These are phyloP conservation scores for Pueraria montana DNA, from an alignment of 306 rosid species.

Conservation along the genomic window DNA sequence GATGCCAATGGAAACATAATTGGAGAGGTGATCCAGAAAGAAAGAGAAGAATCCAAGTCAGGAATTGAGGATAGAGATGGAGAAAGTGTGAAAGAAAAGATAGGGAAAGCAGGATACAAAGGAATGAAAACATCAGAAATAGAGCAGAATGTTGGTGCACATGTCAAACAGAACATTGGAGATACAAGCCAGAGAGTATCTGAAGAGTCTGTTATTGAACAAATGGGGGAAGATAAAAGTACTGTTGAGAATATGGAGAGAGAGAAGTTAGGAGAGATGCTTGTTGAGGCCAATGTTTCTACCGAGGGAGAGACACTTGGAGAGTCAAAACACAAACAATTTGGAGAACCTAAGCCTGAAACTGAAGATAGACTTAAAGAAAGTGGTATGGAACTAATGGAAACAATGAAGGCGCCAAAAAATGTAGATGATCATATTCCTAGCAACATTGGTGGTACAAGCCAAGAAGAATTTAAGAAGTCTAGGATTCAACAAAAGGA, in stretches of 20 bases:
- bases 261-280: background rate
- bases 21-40: background rate
- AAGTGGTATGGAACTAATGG: conserved; percentile 23
- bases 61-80: background rate
- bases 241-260: background rate
- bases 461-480: conserved; percentile 6
- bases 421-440: conserved; percentile 12
- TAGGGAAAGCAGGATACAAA: background rate
- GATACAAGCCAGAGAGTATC: conserved; percentile 15
- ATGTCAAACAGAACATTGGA: background rate
- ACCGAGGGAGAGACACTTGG: background rate
- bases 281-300: background rate
- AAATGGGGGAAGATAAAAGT: background rate
- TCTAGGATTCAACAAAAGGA: conserved; percentile 19
- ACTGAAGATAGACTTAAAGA: conserved; percentile 17
- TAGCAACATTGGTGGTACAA: background rate
- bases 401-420: conserved; percentile 28
- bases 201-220: conserved; percentile 31
- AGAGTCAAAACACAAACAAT: conserved; percentile 27
- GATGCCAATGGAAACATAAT: background rate
- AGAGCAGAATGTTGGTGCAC: background rate
- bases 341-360: conserved; percentile 37
- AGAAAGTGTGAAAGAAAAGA: conserved; percentile 6
- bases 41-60: conserved; percentile 15
- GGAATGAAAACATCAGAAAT: conserved; percentile 2